Evolutionary conservation across 2,329 filamentous ascomycete genomes (phyloP).

Genomic region (Fonsecaea multimorphosa): DNA sequence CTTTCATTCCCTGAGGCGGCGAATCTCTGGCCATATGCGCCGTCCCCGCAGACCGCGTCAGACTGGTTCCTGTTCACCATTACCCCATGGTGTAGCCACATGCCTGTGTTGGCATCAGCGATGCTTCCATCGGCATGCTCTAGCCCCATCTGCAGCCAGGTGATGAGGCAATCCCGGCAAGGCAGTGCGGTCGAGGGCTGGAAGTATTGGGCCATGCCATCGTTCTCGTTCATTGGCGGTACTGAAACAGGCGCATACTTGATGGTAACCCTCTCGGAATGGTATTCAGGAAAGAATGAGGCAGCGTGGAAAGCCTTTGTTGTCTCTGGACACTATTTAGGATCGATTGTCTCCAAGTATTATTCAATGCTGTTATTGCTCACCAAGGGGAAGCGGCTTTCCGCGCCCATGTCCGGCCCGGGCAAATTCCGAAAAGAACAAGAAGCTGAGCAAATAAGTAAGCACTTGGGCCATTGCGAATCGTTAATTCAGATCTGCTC

Average conservation of each 20-base stretch:
- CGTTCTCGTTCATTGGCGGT: conserved; percentile 24
- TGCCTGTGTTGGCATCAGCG: conserved; percentile 44
- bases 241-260: conserved; percentile 21
- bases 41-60: conserved; percentile 16
- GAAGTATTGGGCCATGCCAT: conserved; percentile 24
- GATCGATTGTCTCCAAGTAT: not conserved
- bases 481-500: not conserved
- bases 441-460: not conserved
- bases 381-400: conserved; percentile 3
- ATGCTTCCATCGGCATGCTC: conserved; percentile 42
- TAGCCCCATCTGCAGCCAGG: conserved; percentile 40
- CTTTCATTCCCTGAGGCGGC: conserved; percentile 20
- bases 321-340: conserved; percentile 1
- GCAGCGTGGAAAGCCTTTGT: conserved; percentile 3
- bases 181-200: conserved; percentile 21
- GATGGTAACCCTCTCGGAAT: conserved; percentile 20
- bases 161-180: conserved; percentile 38
- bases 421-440: conserved; percentile 3
- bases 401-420: conserved; percentile 13
- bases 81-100: conserved; percentile 43
- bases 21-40: conserved; percentile 16
- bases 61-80: conserved; percentile 23
- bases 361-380: not conserved
- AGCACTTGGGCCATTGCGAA: not conserved
- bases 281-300: conserved; percentile 9